These are phyloP conservation scores for Quercus phellos DNA, from an alignment of 331 rosid species.

Conservation along the genomic window DNA sequence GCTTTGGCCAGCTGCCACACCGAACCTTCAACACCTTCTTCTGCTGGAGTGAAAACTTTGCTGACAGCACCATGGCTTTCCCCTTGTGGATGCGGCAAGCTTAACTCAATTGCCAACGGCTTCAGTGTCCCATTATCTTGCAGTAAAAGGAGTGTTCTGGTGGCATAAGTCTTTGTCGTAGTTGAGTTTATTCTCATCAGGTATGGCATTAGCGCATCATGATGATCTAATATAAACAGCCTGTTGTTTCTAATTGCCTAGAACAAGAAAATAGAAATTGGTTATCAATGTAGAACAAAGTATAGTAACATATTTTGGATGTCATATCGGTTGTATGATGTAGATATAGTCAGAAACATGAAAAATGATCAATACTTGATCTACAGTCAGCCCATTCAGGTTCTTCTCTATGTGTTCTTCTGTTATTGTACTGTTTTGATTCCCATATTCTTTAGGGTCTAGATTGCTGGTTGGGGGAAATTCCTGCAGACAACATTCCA, in stretches of 20 bases:
- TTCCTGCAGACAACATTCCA: conserved; percentile 40
- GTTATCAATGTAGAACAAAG: neutral
- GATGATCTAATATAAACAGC: conserved; percentile 78
- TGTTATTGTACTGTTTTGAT: conserved; percentile 65
- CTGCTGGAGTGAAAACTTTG: conserved; percentile 67
- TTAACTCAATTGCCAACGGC: conserved; percentile 84
- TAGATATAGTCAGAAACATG: neutral
- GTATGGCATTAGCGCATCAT: conserved; percentile 77
- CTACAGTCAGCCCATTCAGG: conserved; percentile 55
- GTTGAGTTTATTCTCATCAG: conserved; percentile 77
- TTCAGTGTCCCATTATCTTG: conserved; percentile 73
- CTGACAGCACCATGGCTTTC: conserved; percentile 62
- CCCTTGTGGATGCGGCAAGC: conserved; percentile 92
- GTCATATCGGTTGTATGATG: neutral
- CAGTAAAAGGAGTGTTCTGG: conserved; percentile 72
- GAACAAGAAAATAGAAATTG: conserved; percentile 1
- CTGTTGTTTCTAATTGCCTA: conserved; percentile 67
- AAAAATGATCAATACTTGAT: conserved; percentile 41
- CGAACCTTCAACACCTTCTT: conserved; percentile 50
- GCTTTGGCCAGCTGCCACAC: conserved; percentile 97
- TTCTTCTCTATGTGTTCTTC: conserved; percentile 44
- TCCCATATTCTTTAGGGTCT: conserved; percentile 53
- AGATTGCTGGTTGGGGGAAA: conserved; percentile 86
- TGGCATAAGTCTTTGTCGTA: conserved; percentile 67
- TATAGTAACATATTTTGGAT: neutral